Evolutionary conservation across 2,329 filamentous ascomycete genomes (phyloP).

Genomic region (Hypomyces perniciosus): DNA sequence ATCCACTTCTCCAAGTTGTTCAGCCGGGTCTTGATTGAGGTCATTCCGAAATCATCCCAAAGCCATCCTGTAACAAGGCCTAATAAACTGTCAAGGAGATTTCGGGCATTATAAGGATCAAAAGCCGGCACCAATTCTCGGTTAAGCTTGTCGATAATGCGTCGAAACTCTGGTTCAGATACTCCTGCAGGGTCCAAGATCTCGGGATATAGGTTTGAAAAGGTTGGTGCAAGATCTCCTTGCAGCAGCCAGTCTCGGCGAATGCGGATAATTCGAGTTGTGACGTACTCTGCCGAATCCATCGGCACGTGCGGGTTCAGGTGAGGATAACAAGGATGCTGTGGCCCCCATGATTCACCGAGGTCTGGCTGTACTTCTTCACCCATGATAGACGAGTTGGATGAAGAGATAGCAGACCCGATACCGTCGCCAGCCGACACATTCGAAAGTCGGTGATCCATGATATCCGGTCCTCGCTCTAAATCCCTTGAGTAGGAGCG

Average conservation of each 20-base stretch:
- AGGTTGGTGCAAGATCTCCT: constrained; percentile 86
- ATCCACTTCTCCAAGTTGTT: constrained; percentile 72
- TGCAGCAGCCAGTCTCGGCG: constrained; percentile 84
- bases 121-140: constrained; percentile 69
- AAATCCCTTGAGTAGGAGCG: constrained; percentile 45
- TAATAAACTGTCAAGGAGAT: constrained; percentile 72
- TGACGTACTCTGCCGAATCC: constrained; percentile 64
- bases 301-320: constrained; percentile 84
- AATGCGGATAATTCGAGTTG: constrained; percentile 86
- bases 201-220: constrained; percentile 92
- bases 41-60: constrained; percentile 84
- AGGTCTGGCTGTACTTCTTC: constrained; percentile 60
- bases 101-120: constrained; percentile 68
- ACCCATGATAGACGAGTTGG: constrained; percentile 56
- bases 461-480: constrained; percentile 46
- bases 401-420: constrained; percentile 50
- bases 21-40: constrained; percentile 66
- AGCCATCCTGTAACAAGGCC: constrained; percentile 86
- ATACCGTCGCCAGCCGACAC: constrained; percentile 46
- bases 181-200: constrained; percentile 82
- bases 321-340: constrained; percentile 92
- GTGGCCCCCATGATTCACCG: constrained; percentile 83
- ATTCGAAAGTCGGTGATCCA: constrained; percentile 41
- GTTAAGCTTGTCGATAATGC: constrained; percentile 77
- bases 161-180: constrained; percentile 78